These are phyloP conservation scores for Pichia manshurica DNA, from an alignment of 805 yeast genomes.

Conservation along the genomic window DNA sequence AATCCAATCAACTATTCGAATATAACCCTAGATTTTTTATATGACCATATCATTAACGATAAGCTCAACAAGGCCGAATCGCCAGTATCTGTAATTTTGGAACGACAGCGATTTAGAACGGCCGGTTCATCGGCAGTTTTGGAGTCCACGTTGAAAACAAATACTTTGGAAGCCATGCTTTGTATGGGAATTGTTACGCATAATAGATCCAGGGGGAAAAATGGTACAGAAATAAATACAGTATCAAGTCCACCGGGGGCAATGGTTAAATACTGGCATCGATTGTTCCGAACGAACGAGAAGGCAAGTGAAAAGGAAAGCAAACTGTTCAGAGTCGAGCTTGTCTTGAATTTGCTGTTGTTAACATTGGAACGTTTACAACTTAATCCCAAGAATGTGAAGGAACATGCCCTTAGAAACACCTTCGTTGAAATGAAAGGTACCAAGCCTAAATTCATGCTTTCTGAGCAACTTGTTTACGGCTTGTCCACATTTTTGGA, in stretches of 20 bases:
- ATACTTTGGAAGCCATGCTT: constrained; percentile 49
- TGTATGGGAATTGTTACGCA: constrained; percentile 16
- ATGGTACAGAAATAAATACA: background rate
- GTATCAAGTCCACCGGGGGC: constrained; percentile 12
- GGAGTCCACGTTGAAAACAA: constrained; percentile 47
- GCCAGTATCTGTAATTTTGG: constrained; percentile 36
- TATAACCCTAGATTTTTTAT: constrained; percentile 20
- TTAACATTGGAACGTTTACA: background rate
- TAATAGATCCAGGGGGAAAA: background rate
- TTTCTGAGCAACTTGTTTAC: background rate
- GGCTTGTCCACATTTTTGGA: background rate
- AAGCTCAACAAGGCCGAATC: background rate
- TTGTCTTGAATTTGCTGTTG: constrained; percentile 8
- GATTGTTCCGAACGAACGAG: background rate
- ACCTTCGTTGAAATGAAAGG: background rate
- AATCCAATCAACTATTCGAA: constrained; percentile 26
- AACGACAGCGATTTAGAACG: constrained; percentile 51
- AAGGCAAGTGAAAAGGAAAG: background rate
- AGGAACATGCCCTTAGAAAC: background rate
- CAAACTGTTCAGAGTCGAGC: constrained; percentile 12
- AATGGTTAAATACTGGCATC: constrained; percentile 31
- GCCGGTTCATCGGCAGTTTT: constrained; percentile 41
- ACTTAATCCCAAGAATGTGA: background rate
- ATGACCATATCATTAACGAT: constrained; percentile 11
- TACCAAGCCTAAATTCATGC: background rate